Percentiles rank a stretch among this genome's conserved stretches.
These are phyloP conservation scores for Monosporascus sp. DNA, from an alignment of 2,329 filamentous ascomycete species.

Conservation along the genomic window DNA sequence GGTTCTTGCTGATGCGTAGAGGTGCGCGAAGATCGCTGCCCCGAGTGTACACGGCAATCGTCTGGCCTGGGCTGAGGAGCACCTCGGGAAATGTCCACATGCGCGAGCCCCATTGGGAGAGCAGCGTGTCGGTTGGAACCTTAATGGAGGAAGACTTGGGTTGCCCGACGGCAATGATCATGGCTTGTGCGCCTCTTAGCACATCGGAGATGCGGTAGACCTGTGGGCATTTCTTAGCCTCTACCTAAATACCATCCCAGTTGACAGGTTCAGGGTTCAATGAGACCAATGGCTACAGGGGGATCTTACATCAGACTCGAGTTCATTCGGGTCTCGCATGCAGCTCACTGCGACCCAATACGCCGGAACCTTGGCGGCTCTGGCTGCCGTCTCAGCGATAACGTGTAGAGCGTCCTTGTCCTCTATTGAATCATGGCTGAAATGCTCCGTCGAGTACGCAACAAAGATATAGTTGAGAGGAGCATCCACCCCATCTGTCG, in stretches of 20 bases:
- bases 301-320: slow-evolving; percentile 1
- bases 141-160: neutral
- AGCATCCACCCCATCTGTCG: neutral
- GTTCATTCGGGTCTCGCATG: neutral
- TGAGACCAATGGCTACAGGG: neutral
- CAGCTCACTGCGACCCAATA: slow-evolving; percentile 11
- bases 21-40: slow-evolving; percentile 15
- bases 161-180: slow-evolving; percentile 13
- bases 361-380: slow-evolving; percentile 6
- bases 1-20: slow-evolving; percentile 24
- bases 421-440: slow-evolving; percentile 1
- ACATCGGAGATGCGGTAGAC: slow-evolving; percentile 21
- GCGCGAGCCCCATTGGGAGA: slow-evolving; percentile 21
- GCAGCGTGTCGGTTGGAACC: neutral
- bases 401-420: slow-evolving; percentile 6
- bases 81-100: slow-evolving; percentile 28
- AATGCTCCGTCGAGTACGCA: slow-evolving; percentile 9
- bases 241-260: neutral
- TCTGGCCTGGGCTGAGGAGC: slow-evolving; percentile 16
- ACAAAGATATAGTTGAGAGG: slow-evolving; percentile 11
- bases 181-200: slow-evolving; percentile 12
- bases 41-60: slow-evolving; percentile 21
- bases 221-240: neutral
- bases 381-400: slow-evolving; percentile 9
- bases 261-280: neutral